phyloP scores from a whole-genome alignment of 129 eudicot genomes.

The Lactuca saligna region DNA sequence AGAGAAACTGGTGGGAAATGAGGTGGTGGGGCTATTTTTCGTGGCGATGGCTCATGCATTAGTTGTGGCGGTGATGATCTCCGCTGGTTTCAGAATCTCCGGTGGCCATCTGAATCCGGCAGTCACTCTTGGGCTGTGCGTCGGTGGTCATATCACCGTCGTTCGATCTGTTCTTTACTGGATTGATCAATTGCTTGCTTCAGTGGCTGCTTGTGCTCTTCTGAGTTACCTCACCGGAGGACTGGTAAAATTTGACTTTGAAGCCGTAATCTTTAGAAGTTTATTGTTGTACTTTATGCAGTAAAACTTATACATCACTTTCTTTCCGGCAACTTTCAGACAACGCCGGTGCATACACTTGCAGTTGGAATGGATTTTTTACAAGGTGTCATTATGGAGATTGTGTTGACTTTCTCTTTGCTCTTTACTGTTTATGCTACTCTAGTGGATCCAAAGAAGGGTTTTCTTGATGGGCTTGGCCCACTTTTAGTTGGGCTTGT shows the following conservation, averaged over 20 bases:
- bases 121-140: constrained; percentile 74
- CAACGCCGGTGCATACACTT: constrained; percentile 64
- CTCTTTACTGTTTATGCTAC: constrained; percentile 82
- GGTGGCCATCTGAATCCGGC: constrained; percentile 94
- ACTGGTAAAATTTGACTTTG: constrained; percentile 40
- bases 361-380: constrained; percentile 58
- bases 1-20: constrained; percentile 64
- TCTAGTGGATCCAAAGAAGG: constrained; percentile 82
- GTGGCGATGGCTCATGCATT: constrained; percentile 80
- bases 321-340: constrained; percentile 37
- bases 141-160: constrained; percentile 81
- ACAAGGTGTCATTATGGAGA: constrained; percentile 85
- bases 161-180: constrained; percentile 68
- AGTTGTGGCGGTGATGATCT: constrained; percentile 79
- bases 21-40: constrained; percentile 64
- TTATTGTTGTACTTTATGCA: neutral
- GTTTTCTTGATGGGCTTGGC: constrained; percentile 60
- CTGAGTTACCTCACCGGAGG: constrained; percentile 82
- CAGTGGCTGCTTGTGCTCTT: constrained; percentile 80
- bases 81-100: constrained; percentile 72
- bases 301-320: neutral
- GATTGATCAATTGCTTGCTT: constrained; percentile 83
- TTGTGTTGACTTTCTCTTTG: constrained; percentile 72
- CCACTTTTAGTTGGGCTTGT: constrained; percentile 77
- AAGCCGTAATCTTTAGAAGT: neutral